Conservation (phyloP, 805 yeast species). For the Spathaspora sp. region DNA sequence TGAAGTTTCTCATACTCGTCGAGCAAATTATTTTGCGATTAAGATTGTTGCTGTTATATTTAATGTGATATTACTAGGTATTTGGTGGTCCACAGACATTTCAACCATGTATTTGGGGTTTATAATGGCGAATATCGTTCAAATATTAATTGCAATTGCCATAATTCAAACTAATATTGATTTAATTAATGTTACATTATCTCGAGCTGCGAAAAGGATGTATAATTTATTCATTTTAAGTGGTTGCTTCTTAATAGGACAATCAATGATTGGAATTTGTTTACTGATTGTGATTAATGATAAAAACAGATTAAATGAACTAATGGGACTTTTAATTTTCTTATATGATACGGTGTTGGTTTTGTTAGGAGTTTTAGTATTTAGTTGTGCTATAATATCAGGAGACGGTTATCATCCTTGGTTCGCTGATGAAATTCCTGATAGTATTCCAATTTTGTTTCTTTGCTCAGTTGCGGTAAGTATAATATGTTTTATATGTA, state of each 20-base stretch:
- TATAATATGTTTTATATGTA: slow-evolving; percentile 7
- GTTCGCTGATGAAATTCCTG: slow-evolving; percentile 4
- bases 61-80: slow-evolving; percentile 6
- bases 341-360: slow-evolving; percentile 3
- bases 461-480: slow-evolving; percentile 5
- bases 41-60: slow-evolving; percentile 1
- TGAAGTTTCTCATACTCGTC: neutral
- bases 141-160: slow-evolving; percentile 7
- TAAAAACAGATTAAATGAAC: slow-evolving; percentile 9
- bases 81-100: slow-evolving; percentile 8
- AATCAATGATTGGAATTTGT: slow-evolving; percentile 8
- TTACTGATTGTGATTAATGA: slow-evolving; percentile 7
- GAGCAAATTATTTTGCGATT: slow-evolving; percentile 3
- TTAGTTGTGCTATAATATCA: slow-evolving; percentile 7
- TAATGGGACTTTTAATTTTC: slow-evolving; percentile 10
- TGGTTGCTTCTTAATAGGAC: slow-evolving; percentile 9
- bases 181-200: slow-evolving; percentile 3
- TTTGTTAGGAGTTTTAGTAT: slow-evolving; percentile 1
- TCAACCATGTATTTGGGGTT: slow-evolving; percentile 5
- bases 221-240: slow-evolving; percentile 8
- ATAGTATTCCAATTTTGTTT: slow-evolving; percentile 9
- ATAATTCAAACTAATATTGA: slow-evolving; percentile 8
- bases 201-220: slow-evolving; percentile 5
- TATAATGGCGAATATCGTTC: slow-evolving; percentile 2
- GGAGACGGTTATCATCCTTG: slow-evolving; percentile 3